Conservation (phyloP, 1,139 yeast genomes). For the Candida sp. region DNA sequence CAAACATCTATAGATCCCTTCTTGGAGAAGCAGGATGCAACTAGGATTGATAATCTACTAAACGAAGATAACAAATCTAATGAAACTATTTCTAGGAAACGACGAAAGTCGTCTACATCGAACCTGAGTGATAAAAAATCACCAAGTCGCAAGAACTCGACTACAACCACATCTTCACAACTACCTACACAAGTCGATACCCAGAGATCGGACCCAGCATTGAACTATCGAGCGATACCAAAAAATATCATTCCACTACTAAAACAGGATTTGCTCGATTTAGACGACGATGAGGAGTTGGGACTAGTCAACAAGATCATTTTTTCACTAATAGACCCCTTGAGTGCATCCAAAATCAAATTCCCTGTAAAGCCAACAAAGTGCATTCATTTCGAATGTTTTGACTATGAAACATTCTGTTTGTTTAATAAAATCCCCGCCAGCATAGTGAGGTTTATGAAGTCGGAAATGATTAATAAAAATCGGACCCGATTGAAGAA, state of each 20-base stretch:
- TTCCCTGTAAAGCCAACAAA: slow-evolving; percentile 37
- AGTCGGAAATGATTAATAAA: slow-evolving; percentile 24
- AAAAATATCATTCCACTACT: slow-evolving; percentile 20
- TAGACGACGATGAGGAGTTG: slow-evolving; percentile 20
- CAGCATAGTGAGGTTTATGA: slow-evolving; percentile 23
- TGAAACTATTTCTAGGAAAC: background rate
- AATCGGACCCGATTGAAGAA: slow-evolving; percentile 22
- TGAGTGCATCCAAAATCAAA: slow-evolving; percentile 33
- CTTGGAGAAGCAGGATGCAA: background rate
- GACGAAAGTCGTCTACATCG: background rate
- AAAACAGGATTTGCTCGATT: slow-evolving; percentile 17
- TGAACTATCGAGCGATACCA: slow-evolving; percentile 21
- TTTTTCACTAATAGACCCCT: slow-evolving; percentile 29
- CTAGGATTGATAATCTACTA: background rate
- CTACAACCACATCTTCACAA: background rate
- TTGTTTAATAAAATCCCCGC: slow-evolving; percentile 32
- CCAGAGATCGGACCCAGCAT: slow-evolving; percentile 2
- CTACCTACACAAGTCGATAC: background rate
- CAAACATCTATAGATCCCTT: background rate
- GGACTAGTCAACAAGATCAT: slow-evolving; percentile 24
- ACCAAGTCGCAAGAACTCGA: background rate
- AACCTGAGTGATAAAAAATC: background rate
- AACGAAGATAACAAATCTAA: background rate
- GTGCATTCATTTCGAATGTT: slow-evolving; percentile 45
- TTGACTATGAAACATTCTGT: slow-evolving; percentile 44